Evolutionary conservation across 768 basidiomycete species (phyloP).

Genomic region (Leccinum boreale): DNA sequence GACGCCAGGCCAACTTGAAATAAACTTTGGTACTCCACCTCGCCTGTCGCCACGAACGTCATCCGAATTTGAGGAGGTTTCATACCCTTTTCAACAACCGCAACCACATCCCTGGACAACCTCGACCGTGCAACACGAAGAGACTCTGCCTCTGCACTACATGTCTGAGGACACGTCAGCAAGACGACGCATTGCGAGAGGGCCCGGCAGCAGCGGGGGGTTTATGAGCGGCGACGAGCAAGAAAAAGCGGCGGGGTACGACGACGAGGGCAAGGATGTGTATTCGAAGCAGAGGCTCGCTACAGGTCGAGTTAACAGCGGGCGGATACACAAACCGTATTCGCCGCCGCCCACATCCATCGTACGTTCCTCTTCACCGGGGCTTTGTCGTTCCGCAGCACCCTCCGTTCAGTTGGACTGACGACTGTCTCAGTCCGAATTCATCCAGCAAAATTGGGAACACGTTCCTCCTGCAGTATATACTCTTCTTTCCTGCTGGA

Average conservation of each 20-base stretch:
- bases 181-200: conserved; percentile 42
- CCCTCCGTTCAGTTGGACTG: neutral
- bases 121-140: conserved; percentile 28
- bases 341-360: conserved; percentile 66
- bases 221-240: conserved; percentile 27
- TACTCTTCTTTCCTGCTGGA: conserved; percentile 92
- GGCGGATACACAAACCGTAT: conserved; percentile 56
- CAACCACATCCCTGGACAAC: conserved; percentile 29
- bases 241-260: conserved; percentile 36
- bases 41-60: conserved; percentile 49
- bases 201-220: conserved; percentile 31
- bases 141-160: conserved; percentile 49
- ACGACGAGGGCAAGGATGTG: conserved; percentile 68
- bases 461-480: conserved; percentile 79
- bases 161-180: conserved; percentile 49
- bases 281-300: conserved; percentile 46
- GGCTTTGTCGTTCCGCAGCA: conserved; percentile 8
- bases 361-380: conserved; percentile 34
- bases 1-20: conserved; percentile 62
- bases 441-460: conserved; percentile 75
- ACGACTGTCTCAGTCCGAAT: conserved; percentile 53
- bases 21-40: conserved; percentile 63
- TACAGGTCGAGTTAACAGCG: conserved; percentile 46
- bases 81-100: conserved; percentile 46
- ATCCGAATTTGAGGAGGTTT: conserved; percentile 70